A percentile compares a stretch with the other conserved stretches of the same genome.
Conservation (phyloP, 176 grass and related monocot genomes). For the Aegilops bicornis region DNA sequence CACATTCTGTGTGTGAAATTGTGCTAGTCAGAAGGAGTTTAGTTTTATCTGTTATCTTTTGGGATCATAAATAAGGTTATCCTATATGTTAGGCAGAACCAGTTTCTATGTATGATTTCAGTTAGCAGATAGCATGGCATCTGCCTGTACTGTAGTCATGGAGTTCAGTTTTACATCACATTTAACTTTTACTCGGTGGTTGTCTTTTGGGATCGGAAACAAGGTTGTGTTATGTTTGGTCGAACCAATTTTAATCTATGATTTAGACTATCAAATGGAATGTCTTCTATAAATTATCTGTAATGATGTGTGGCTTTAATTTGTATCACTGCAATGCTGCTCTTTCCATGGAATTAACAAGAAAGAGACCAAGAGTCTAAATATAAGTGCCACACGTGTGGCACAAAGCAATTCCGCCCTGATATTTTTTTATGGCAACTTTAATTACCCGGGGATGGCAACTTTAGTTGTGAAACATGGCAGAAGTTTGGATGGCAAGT, state of each 20-base stretch:
- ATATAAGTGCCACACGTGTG: too few species aligned
- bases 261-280: not conserved
- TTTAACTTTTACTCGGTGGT: not conserved
- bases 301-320: not conserved
- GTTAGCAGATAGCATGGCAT: not conserved
- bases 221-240: not conserved
- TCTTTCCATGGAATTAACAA: not conserved
- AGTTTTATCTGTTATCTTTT: not conserved
- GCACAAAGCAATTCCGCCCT: too few species aligned
- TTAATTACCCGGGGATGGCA: too few species aligned
- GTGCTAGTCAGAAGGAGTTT: not conserved
- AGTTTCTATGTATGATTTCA: not conserved
- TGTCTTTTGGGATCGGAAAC: not conserved
- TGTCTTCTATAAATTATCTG: not conserved
- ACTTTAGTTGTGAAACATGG: too few species aligned
- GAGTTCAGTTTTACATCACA: not conserved
- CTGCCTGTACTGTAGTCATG: not conserved
- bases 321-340: not conserved
- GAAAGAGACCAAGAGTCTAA: too few species aligned
- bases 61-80: not conserved
- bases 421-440: too few species aligned
- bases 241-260: not conserved
- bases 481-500: too few species aligned
- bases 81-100: not conserved
- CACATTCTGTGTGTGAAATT: not conserved